phyloP scores from a whole-genome alignment of 108 stramenopile species.

The Mayamaea pseudoterrestris region DNA sequence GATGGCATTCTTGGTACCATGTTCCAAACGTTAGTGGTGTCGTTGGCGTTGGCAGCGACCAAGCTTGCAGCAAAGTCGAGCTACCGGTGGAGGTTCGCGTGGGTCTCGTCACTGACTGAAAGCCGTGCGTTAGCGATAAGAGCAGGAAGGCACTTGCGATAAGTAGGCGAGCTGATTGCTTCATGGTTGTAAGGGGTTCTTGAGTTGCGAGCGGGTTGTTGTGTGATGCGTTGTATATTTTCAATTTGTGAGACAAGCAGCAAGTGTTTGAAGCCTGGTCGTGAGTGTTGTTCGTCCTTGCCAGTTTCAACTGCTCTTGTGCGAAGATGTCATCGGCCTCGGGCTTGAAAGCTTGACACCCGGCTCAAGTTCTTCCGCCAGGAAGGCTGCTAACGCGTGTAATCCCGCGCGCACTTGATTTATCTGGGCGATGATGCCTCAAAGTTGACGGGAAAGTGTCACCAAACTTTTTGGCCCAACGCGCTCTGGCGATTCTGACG shows the following conservation, averaged over 20 bases:
- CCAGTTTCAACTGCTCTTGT: background rate
- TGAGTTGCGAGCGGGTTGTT: background rate
- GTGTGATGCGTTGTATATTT: background rate
- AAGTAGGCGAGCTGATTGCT: background rate
- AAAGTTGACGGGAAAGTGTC: too few species aligned
- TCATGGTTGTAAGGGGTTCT: background rate
- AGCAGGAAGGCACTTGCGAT: background rate
- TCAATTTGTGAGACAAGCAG: background rate
- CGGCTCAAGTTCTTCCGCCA: background rate
- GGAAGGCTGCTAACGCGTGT: background rate
- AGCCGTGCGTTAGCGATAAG: background rate
- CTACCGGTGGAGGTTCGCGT: background rate
- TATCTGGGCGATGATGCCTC: too few species aligned
- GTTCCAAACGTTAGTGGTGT: background rate
- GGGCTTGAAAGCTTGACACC: conserved; percentile 1
- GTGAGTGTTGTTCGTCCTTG: background rate
- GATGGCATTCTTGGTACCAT: conserved; percentile 2
- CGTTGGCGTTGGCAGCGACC: background rate
- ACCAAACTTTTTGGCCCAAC: too few species aligned
- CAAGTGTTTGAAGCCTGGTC: background rate
- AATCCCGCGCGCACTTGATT: too few species aligned
- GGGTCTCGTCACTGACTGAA: background rate
- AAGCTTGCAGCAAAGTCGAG: background rate
- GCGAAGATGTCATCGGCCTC: too few species aligned
- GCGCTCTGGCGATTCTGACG: too few species aligned